Evolutionary conservation across 2,329 filamentous ascomycete genomes (phyloP).

Genomic region (Sclerotinia spermophila): DNA sequence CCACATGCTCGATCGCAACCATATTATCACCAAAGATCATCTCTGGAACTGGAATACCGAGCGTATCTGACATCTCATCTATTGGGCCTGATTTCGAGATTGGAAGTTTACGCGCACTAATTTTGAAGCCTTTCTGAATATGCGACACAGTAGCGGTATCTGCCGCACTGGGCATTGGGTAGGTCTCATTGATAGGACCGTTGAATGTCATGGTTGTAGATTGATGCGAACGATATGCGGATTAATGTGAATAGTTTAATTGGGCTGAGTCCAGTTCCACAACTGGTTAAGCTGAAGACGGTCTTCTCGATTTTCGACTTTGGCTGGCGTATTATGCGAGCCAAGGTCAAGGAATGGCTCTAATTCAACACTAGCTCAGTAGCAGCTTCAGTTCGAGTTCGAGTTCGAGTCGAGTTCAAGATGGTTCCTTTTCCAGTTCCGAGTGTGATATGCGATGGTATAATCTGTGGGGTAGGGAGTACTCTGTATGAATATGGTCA

Average conservation of each 20-base stretch:
- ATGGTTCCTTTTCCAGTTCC: not conserved
- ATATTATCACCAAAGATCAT: constrained; percentile 99
- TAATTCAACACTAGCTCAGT: not conserved
- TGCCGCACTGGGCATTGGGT: constrained; percentile 49
- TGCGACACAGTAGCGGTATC: constrained; percentile 53
- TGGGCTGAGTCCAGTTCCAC: not conserved
- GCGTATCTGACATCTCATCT: constrained; percentile 71
- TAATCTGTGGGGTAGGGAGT: not conserved
- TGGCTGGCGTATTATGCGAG: not conserved
- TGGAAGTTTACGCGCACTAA: constrained; percentile 83
- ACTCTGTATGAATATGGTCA: too few species aligned
- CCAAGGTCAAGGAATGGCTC: not conserved
- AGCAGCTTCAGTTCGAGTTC: not conserved
- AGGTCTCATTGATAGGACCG: constrained; percentile 47
- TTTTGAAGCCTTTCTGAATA: constrained; percentile 63
- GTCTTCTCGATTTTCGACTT: not conserved
- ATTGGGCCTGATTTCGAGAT: constrained; percentile 92
- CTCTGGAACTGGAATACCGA: constrained; percentile 87
- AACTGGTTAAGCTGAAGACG: not conserved
- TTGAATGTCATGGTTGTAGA: constrained; percentile 34
- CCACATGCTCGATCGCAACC: constrained; percentile 68
- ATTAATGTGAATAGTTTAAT: not conserved
- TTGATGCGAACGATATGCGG: not conserved
- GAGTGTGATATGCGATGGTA: not conserved
- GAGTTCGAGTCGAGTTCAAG: not conserved